A percentile compares a stretch with the other conserved stretches of the same genome.
These are phyloP conservation scores for Setomelanomma holmii DNA, from an alignment of 2,329 filamentous ascomycete species.

Conservation along the genomic window DNA sequence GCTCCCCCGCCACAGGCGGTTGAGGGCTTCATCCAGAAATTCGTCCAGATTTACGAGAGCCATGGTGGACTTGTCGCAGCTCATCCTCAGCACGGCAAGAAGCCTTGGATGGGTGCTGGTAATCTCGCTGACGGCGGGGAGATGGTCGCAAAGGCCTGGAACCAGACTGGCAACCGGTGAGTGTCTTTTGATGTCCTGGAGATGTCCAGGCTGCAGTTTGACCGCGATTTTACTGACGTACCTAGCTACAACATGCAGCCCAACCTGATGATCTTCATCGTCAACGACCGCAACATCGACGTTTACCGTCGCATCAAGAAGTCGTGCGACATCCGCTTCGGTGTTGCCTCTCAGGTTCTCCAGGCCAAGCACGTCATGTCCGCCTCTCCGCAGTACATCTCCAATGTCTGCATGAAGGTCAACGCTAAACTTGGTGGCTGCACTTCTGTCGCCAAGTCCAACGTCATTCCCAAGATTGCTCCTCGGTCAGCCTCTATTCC, in stretches of 20 bases:
- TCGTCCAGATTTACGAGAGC: constrained; percentile 65
- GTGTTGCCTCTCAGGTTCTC: constrained; percentile 84
- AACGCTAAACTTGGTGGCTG: constrained; percentile 93
- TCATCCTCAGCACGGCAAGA: constrained; percentile 36
- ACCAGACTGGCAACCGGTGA: constrained; percentile 59
- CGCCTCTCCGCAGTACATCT: constrained; percentile 81
- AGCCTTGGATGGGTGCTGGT: constrained; percentile 39
- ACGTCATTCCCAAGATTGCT: constrained; percentile 40
- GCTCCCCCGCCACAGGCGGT: constrained; percentile 52
- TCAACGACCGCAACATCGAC: constrained; percentile 73
- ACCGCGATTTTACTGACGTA: not conserved
- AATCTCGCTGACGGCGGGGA: constrained; percentile 52
- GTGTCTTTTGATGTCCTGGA: not conserved
- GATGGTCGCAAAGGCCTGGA: constrained; percentile 63
- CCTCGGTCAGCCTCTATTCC: constrained; percentile 22
- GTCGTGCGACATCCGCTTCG: constrained; percentile 82
- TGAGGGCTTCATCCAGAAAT: constrained; percentile 64
- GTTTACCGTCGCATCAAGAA: constrained; percentile 89
- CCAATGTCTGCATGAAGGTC: constrained; percentile 95
- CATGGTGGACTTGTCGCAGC: constrained; percentile 66
- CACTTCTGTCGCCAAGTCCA: constrained; percentile 63
- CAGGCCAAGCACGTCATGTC: constrained; percentile 72
- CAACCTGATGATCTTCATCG: constrained; percentile 80
- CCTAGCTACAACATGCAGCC: constrained; percentile 61
- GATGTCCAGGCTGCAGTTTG: not conserved